Evolutionary conservation across 148 eudicot genomes (phyloP).

Genomic region (Linanthus parryae): DNA sequence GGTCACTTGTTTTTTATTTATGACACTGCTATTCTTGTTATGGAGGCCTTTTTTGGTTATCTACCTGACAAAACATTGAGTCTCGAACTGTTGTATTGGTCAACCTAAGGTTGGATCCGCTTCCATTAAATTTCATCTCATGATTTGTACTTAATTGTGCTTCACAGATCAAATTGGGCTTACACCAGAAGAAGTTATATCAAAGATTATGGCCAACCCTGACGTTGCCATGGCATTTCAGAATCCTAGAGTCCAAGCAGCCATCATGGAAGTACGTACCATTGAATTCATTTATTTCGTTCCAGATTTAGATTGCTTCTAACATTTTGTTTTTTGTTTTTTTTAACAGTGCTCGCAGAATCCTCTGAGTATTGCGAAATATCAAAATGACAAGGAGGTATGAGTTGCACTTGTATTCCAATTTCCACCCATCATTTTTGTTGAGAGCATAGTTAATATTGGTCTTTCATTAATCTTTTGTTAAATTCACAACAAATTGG

Average conservation of each 20-base stretch:
- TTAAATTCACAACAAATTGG: no score
- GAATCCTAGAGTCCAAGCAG: conserved; percentile 95
- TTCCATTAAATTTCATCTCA: no score
- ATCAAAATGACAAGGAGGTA: conserved; percentile 98
- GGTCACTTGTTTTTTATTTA: no score
- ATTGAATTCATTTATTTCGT: neutral
- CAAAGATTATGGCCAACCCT: conserved; percentile 91
- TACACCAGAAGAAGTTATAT: conserved; percentile 90
- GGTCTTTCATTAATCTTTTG: no score
- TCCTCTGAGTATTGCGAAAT: conserved; percentile 78
- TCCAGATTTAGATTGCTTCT: conserved; percentile 2
- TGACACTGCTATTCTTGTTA: no score
- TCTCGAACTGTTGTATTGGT: no score
- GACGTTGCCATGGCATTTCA: conserved; percentile 97
- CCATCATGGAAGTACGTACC: conserved; percentile 86
- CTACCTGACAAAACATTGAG: no score
- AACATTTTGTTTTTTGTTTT: conserved; percentile 13
- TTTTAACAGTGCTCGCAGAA: conserved; percentile 81
- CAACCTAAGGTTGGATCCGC: no score
- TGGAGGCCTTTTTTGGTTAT: no score
- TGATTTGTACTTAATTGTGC: neutral
- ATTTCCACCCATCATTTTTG: no score
- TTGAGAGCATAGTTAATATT: no score
- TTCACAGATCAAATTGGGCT: conserved; percentile 86
- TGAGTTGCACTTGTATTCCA: no score